These are phyloP conservation scores for Cytospora paraplurivora DNA, from an alignment of 2,329 filamentous ascomycete genomes.

Conservation along the genomic window DNA sequence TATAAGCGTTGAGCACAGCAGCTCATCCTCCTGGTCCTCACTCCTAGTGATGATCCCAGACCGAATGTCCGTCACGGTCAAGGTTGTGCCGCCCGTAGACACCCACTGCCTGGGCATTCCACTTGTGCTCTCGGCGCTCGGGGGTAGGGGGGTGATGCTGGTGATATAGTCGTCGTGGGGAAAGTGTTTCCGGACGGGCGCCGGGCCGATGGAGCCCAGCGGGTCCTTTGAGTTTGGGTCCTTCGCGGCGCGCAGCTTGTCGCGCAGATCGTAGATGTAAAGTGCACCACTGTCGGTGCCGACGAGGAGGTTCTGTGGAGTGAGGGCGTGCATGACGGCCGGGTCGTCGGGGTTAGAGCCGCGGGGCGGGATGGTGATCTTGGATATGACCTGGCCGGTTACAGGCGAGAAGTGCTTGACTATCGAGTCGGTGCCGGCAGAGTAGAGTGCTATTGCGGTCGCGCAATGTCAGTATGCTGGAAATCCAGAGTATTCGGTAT, in stretches of 20 bases:
- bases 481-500: not conserved
- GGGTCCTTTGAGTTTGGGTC: conserved; percentile 13
- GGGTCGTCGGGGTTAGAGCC: conserved; percentile 67
- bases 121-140: conserved; percentile 78
- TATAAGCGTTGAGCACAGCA: conserved; percentile 80
- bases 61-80: conserved; percentile 86
- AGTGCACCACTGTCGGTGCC: conserved; percentile 88
- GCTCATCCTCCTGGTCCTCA: conserved; percentile 92
- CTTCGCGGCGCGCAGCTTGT: conserved; percentile 38
- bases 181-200: conserved; percentile 76
- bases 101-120: conserved; percentile 95
- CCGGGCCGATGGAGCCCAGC: conserved; percentile 53
- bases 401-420: conserved; percentile 57
- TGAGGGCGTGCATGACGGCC: conserved; percentile 78
- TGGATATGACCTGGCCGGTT: conserved; percentile 72
- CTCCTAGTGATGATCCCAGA: conserved; percentile 84
- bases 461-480: not conserved
- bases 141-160: conserved; percentile 79
- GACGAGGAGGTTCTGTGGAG: conserved; percentile 83
- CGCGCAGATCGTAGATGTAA: conserved; percentile 83
- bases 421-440: conserved; percentile 60
- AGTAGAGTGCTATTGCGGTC: conserved; percentile 56
- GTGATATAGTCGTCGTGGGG: conserved; percentile 95
- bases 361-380: conserved; percentile 71
- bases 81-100: conserved; percentile 86